Evolutionary conservation across 2,329 filamentous ascomycete species (phyloP).

Genomic region (Cytospora piceicola): DNA sequence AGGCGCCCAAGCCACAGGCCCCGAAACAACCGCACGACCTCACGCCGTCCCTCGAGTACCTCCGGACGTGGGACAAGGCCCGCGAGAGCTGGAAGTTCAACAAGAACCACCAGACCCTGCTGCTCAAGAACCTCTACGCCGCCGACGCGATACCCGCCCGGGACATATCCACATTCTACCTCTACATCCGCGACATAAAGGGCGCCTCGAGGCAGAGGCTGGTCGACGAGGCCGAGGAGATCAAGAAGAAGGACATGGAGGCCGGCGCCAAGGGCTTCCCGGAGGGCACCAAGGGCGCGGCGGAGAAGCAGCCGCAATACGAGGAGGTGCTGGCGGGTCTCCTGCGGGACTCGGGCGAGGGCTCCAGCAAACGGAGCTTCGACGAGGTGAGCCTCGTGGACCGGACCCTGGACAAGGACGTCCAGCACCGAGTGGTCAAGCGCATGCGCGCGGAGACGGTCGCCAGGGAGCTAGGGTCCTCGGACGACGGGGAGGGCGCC

Average conservation of each 20-base stretch:
- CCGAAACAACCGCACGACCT: slow-evolving; percentile 42
- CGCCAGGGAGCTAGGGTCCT: slow-evolving; percentile 53
- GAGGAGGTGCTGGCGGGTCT: slow-evolving; percentile 59
- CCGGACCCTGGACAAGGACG: slow-evolving; percentile 53
- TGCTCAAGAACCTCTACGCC: slow-evolving; percentile 83
- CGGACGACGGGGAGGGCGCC: slow-evolving; percentile 49
- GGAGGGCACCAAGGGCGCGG: slow-evolving; percentile 51
- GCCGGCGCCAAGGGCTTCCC: slow-evolving; percentile 53
- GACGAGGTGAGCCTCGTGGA: slow-evolving; percentile 57
- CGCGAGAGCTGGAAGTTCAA: slow-evolving; percentile 89
- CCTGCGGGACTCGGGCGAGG: slow-evolving; percentile 45
- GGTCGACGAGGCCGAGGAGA: slow-evolving; percentile 65
- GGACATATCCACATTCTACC: slow-evolving; percentile 71
- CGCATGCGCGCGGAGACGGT: slow-evolving; percentile 66
- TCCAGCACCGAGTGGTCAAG: slow-evolving; percentile 62
- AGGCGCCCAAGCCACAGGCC: slow-evolving; percentile 40
- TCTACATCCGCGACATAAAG: slow-evolving; percentile 80
- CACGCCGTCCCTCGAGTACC: slow-evolving; percentile 73
- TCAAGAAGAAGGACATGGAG: slow-evolving; percentile 61
- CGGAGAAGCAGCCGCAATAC: slow-evolving; percentile 59
- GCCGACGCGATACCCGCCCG: slow-evolving; percentile 69
- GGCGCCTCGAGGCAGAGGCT: slow-evolving; percentile 73
- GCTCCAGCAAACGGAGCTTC: slow-evolving; percentile 48
- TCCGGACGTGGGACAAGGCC: slow-evolving; percentile 73
- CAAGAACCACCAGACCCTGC: slow-evolving; percentile 84